phyloP scores from a whole-genome alignment of 2,329 filamentous ascomycete species.

The Coniosporium tulheliwenetii region DNA sequence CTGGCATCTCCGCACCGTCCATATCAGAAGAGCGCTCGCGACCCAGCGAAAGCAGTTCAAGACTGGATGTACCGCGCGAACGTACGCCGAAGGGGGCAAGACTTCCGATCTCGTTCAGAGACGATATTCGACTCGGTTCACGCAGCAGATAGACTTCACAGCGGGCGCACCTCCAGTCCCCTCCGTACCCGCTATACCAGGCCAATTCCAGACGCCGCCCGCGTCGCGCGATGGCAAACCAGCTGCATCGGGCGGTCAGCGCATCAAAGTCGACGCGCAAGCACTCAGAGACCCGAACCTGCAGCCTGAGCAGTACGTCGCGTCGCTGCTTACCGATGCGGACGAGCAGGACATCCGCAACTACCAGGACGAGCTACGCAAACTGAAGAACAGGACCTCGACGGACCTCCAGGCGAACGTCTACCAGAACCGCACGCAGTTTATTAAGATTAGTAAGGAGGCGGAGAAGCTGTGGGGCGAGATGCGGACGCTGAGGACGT shows the following conservation, averaged over 20 bases:
- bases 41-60: not conserved
- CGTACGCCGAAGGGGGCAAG: conserved; percentile 16
- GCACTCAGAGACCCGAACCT: conserved; percentile 68
- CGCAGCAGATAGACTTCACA: conserved; percentile 57
- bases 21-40: not conserved
- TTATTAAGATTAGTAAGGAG: conserved; percentile 98
- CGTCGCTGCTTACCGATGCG: conserved; percentile 63
- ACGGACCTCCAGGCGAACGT: conserved; percentile 87
- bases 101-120: conserved; percentile 80
- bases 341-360: conserved; percentile 75
- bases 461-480: conserved; percentile 94
- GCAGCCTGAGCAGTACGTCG: conserved; percentile 62
- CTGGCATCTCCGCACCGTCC: not conserved
- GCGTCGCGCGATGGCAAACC: conserved; percentile 27
- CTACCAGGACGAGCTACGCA: conserved; percentile 61
- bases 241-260: conserved; percentile 34
- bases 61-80: not conserved
- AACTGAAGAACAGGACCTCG: conserved; percentile 62
- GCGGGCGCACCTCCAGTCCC: conserved; percentile 51
- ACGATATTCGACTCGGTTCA: conserved; percentile 86
- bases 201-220: conserved; percentile 39
- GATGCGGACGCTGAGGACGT: conserved; percentile 76
- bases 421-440: conserved; percentile 92
- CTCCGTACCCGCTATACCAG: conserved; percentile 41
- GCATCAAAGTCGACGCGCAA: conserved; percentile 58